Percentiles rank a stretch among this genome's conserved stretches.
phyloP scores from a whole-genome alignment of 202 grass and related monocot species.

The Elaeis oleifera region DNA sequence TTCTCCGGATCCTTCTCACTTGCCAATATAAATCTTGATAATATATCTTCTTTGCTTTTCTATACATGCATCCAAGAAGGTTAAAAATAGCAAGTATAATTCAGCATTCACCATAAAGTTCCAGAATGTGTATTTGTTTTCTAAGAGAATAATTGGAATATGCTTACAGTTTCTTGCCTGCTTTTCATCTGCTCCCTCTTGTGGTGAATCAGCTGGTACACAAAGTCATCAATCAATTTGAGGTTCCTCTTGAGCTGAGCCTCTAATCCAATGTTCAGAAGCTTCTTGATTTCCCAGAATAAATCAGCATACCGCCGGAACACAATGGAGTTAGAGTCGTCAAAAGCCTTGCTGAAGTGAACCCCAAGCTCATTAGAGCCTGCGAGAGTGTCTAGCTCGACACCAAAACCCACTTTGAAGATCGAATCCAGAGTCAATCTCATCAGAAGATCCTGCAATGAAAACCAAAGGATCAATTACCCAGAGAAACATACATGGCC shows the following conservation, averaged over 20 bases:
- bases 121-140: too few species aligned
- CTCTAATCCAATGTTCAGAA: conserved; percentile 63
- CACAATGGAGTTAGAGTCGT: conserved; percentile 49
- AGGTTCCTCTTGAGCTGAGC: conserved; percentile 52
- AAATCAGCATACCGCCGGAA: conserved; percentile 52
- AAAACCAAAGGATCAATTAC: neutral
- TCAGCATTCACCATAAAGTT: too few species aligned
- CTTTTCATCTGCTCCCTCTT: conserved; percentile 47
- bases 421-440: conserved; percentile 54
- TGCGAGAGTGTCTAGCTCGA: conserved; percentile 41
- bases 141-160: too few species aligned
- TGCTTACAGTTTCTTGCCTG: conserved; percentile 36
- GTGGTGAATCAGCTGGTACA: conserved; percentile 49
- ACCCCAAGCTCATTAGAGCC: conserved; percentile 31
- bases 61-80: conserved; percentile 17
- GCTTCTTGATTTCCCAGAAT: conserved; percentile 54
- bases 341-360: conserved; percentile 46
- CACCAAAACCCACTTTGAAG: conserved; percentile 54
- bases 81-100: too few species aligned
- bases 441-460: conserved; percentile 43
- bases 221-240: conserved; percentile 53
- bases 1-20: conserved; percentile 33
- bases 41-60: conserved; percentile 38
- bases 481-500: too few species aligned
- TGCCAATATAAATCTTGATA: conserved; percentile 53